Percentiles rank a stretch among this genome's conserved stretches.
These are phyloP conservation scores for Pleurotus djamor DNA, from an alignment of 768 basidiomycete species.

Conservation along the genomic window DNA sequence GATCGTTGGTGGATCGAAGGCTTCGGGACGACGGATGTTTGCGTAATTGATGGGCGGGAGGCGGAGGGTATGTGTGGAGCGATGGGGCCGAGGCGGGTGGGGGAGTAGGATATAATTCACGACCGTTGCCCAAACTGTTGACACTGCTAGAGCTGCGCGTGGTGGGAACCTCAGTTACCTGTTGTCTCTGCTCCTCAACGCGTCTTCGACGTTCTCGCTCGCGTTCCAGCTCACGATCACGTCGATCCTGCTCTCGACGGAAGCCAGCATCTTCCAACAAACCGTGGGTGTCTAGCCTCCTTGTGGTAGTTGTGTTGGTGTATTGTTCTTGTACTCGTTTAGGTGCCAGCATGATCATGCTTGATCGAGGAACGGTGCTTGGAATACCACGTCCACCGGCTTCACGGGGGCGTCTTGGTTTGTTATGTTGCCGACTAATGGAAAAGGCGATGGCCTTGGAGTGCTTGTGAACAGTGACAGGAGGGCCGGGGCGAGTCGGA, in stretches of 20 bases:
- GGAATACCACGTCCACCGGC: slow-evolving; percentile 7
- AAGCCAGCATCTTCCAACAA: slow-evolving; percentile 49
- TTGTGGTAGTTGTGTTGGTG: slow-evolving; percentile 73
- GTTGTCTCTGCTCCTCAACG: slow-evolving; percentile 23
- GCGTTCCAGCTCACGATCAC: slow-evolving; percentile 14
- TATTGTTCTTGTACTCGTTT: slow-evolving; percentile 77
- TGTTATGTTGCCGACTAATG: slow-evolving; percentile 61
- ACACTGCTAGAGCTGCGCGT: slow-evolving; percentile 25
- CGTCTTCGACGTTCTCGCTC: slow-evolving; percentile 20
- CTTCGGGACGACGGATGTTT: slow-evolving; percentile 1
- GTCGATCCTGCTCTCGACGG: slow-evolving; percentile 12
- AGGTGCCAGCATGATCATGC: slow-evolving; percentile 68
- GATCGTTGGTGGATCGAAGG: neutral
- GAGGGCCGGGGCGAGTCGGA: slow-evolving; percentile 50
- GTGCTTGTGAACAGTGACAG: slow-evolving; percentile 77
- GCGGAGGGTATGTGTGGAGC: slow-evolving; percentile 14
- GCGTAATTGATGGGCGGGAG: neutral
- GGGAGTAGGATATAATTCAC: slow-evolving; percentile 8
- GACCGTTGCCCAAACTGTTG: slow-evolving; percentile 2
- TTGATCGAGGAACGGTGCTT: slow-evolving; percentile 14
- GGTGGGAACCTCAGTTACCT: slow-evolving; percentile 16
- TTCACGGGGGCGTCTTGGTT: slow-evolving; percentile 19
- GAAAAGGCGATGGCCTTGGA: slow-evolving; percentile 80
- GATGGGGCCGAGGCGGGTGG: slow-evolving; percentile 19
- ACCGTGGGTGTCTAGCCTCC: slow-evolving; percentile 66